Evolutionary conservation across 768 basidiomycete genomes (phyloP), one percentile per base, ranked within the genome.

Genomic region (Amanita fuliginea): DNA sequence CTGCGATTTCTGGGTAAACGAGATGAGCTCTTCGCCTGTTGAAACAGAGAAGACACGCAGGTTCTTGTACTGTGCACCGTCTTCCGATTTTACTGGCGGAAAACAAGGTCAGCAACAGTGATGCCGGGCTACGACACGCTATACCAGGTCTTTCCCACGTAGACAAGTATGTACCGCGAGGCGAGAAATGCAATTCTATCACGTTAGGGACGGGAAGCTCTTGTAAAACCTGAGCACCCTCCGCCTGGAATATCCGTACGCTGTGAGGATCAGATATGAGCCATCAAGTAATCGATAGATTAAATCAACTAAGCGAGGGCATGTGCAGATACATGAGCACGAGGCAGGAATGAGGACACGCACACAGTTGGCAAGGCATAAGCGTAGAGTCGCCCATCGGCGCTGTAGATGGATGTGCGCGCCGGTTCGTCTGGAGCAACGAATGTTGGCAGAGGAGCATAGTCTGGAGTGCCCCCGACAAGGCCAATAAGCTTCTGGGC

Each of bases 401-500:
- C 72, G 61, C 89, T 92, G 67, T 95, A 95, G 56, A 76, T 75
- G 62, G 78, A 86, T 47, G 79, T 83, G 57, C 86, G 77, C 36
- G 83, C 81, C 50, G 88, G 71, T 22, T 75, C 78, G 39, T 87
- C 85, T 41, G 87, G 86, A 30, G 67, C 72, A 51, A 66, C 64
- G 57, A 86, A 88, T 37, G 76, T 77, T 53, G 78, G 67, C 19
- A 88, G 66, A 14, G 80, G 66, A 18, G 68, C 59, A 63, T 92
- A 97, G 59, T 77, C 73, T 42, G 95, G 91, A 8, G 83, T 74
- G 44, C 87, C 90, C 53, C 81, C 76, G 61, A 93, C 79, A 59
- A 97, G 79, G 56, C 89, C 90, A 47, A 95, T 72, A 53, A 78
- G 75, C 79, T 96, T 98, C 78, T 96, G 94, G 39, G 94, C 89